Evolutionary conservation across 108 stramenopile species (phyloP), one percentile per base, ranked within the genome.

Genomic region (Mediolabrus comicus): DNA sequence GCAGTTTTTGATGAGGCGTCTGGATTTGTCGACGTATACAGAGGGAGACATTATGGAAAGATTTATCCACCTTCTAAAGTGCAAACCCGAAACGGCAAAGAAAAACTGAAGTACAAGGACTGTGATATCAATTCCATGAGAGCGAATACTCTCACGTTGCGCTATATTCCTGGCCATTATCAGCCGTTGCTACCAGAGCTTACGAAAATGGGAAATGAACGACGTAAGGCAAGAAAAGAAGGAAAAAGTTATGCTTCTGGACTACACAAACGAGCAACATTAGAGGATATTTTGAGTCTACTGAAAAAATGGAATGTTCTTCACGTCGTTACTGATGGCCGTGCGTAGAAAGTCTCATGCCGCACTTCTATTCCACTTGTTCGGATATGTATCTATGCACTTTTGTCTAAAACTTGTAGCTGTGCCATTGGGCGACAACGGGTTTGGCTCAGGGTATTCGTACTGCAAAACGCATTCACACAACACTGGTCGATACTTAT

Each of bases 391-490:
- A 7, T 17, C 46, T 19, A 0, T 49, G 46, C 46, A 49, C 0
- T 49, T 16, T 17, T 49, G 19, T 22, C 8, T 22, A 22, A 49
- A 49, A 49, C 2, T 24, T 17, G 46, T 49, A 22, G 17, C 46
- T 49, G 46, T 8, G 7, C 19, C 4, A 19, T 19, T 19, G n/a
- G n/a, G n/a, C n/a, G n/a, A n/a, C 22, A 24, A 7, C 8, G 46
- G 46, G 8, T 49, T 3, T 24, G 81, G 81, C 27, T 70, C 74
- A n/a, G 68, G 73, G 33, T 82, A 77, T 4, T 53, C 24, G 28
- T 67, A 77, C 9, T 77, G 39, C 9, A 72, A 49, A 2, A 63
- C 72, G 56, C 89, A 94, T 53, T 87, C 83, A 59, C 92, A 94
- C 26, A 84, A 55, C 2, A 75, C 79, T 22, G 89, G 89, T 3